Conservation (phyloP, 2,329 filamentous ascomycete species). For the Diaporthe eres region DNA sequence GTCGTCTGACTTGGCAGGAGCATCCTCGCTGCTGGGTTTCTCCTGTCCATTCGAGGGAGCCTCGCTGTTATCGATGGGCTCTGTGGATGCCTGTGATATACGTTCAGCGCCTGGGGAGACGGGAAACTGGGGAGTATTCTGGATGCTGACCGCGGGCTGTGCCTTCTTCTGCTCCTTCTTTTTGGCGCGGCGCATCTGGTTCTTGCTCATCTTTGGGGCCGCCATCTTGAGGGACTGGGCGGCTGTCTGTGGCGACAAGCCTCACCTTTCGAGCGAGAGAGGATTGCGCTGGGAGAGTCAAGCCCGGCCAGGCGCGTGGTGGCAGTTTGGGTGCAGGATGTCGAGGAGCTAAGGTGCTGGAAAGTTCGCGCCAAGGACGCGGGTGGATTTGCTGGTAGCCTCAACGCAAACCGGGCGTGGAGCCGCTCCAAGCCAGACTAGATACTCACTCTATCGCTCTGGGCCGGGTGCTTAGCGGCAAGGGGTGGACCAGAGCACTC, state of each 20-base stretch:
- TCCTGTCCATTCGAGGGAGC: constrained; percentile 37
- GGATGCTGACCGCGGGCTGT: constrained; percentile 64
- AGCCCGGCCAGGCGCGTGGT: constrained; percentile 4
- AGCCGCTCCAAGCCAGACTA: neutral
- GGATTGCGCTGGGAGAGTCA: neutral
- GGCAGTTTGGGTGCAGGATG: neutral
- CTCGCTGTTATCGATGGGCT: constrained; percentile 33
- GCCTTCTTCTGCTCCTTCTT: constrained; percentile 92
- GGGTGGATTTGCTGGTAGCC: constrained; percentile 26
- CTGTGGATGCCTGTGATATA: constrained; percentile 41
- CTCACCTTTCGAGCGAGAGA: neutral
- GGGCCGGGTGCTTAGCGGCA: neutral
- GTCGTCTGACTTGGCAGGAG: constrained; percentile 49
- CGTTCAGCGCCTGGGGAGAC: constrained; percentile 42
- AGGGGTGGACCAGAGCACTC: neutral
- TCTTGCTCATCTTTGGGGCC: constrained; percentile 86
- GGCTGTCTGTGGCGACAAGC: constrained; percentile 17
- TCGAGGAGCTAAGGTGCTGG: constrained; percentile 27
- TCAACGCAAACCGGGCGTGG: neutral
- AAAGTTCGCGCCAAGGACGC: constrained; percentile 32
- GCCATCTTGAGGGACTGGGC: constrained; percentile 64
- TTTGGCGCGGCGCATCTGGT: constrained; percentile 91
- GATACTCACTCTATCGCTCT: neutral
- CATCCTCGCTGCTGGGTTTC: constrained; percentile 17
- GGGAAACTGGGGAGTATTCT: neutral